Evolutionary conservation across 2,329 filamentous ascomycete species (phyloP), one percentile per base, ranked within the genome.

Genomic region (Cercospora brassicicola): DNA sequence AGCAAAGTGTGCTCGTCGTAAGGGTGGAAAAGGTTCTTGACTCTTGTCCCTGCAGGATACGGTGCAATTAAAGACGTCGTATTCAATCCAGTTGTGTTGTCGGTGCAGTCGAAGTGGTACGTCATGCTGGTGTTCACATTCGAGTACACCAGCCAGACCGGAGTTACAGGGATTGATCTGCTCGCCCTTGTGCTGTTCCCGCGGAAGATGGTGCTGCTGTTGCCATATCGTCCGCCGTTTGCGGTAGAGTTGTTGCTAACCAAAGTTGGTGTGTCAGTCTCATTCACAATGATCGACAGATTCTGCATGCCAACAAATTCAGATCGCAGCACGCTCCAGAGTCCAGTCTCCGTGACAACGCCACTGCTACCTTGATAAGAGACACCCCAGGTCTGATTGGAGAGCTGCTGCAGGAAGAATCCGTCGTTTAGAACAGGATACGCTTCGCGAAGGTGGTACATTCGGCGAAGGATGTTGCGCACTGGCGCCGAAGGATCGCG

Each of bases 11-110:
- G 78, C 68, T 86, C 82, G 20, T 87, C 85, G 69, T 85, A 86
- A 0, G 87, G 86, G 71, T 84, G 85, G 73, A 90, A 87, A 4
- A 90, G 74, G 70, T 88, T 88, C 72, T 85, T 86, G 69, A 90
- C 86, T 0, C 80, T 84, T 1, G 82, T 84, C 8, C 82, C 84
- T 2, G 76, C 75, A 7, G 80, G 78, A 64, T 87, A 90, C 0
- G 87, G 85, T 4, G 87, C 79, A 36, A 89, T 78, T 31, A 89
- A 79, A 1, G 84, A 84, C 2, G 76, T 77, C 13, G 79, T 76
- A 31, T 78, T 78, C 18, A 71, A 39, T n/a, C 64, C 69, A 5
- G 69, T 71, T 11, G 39, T 20, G 39, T 71, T 71, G 45, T 82
- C 78, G n/a, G 75, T 76, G 75, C 88, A 89, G 73, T 89, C 82